phyloP scores from a whole-genome alignment of 164 flowering plant genomes.

The Nelumbo lutea region DNA sequence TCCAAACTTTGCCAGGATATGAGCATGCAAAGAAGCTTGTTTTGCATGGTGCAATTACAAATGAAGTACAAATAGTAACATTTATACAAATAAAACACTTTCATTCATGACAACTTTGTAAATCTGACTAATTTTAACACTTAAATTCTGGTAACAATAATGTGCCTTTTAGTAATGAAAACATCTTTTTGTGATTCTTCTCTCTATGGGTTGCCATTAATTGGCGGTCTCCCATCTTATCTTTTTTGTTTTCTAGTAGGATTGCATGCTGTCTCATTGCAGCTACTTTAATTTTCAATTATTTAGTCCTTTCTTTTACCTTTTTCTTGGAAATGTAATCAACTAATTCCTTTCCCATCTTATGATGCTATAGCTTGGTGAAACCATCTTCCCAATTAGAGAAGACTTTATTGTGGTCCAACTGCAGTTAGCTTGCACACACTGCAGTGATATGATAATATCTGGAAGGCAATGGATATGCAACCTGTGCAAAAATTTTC shows the following conservation, averaged over 20 bases:
- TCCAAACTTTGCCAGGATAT: no score
- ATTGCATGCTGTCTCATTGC: not conserved
- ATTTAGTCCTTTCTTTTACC: not conserved
- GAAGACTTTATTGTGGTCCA: slow-evolving; percentile 53
- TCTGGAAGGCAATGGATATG: slow-evolving; percentile 46
- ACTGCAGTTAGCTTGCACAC: slow-evolving; percentile 41
- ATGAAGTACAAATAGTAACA: no score
- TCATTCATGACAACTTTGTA: not conserved
- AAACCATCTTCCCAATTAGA: slow-evolving; percentile 31
- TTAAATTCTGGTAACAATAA: not conserved
- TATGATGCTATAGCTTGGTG: slow-evolving; percentile 34
- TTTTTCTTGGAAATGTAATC: not conserved
- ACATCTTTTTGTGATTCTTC: not conserved
- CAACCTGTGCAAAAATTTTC: slow-evolving; percentile 42
- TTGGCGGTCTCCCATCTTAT: not conserved
- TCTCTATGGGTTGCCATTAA: not conserved
- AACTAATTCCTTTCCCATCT: not conserved
- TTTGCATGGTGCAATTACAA: no score
- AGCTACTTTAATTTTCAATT: not conserved
- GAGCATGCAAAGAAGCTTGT: no score
- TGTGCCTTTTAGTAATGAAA: not conserved
- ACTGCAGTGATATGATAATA: slow-evolving; percentile 38
- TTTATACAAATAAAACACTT: no score
- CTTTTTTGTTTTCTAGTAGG: not conserved
- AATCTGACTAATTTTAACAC: not conserved